Base-by-base conservation (phyloP, 2,329 filamentous ascomycete species). In the Botrytis squamosa region DNA sequence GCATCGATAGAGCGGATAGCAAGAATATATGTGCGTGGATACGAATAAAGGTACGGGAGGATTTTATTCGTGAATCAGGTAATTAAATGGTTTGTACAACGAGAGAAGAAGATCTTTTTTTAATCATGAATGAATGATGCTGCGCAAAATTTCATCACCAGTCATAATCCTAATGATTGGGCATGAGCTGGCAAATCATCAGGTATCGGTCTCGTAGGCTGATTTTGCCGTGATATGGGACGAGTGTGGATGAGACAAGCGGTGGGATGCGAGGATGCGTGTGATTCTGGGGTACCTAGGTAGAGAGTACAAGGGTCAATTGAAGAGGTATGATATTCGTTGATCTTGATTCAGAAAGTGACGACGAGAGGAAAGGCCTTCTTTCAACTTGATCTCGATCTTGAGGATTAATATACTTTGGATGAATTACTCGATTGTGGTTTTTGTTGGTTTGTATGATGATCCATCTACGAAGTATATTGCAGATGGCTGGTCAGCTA, bases 121-220 rank as follows among this genome's bases (percentile, higher is more conserved):
- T 55, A 55, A 7, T 55, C 65, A 68, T 68, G 36, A 68, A 55
- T 49, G 29, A 52, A 65, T 29, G 14, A 36, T 52, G 60, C 46
- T 66, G 60, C 16, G 70, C 46, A 71, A 68, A 72, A 66, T 72
- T 67, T 59, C 70, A 72, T 66, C 46, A 67, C 70, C 46, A 70
- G 70, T 72, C 70, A 67, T 57, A 55, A 66, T 57, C n/a, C 6
- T 52, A 38, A 33, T n/a, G n/a, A 33, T 72, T 72, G 64, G 71
- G 71, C 71, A 59, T 72, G 63, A 72, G 71, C 42, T 72, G 71
- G 71, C 71, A 72, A 49, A 67, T 57, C 46, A 44, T 67, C 29
- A 72, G 70, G 70, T 72, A 72, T 66, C 49, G 16, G 18, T 52
- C 20, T 42, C 29, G 60, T 57, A 55, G 46, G 44, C 70, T 66